Evolutionary conservation across 108 stramenopile genomes (phyloP), one percentile per base, ranked within the genome.

Genomic region (Mediolabrus comicus): DNA sequence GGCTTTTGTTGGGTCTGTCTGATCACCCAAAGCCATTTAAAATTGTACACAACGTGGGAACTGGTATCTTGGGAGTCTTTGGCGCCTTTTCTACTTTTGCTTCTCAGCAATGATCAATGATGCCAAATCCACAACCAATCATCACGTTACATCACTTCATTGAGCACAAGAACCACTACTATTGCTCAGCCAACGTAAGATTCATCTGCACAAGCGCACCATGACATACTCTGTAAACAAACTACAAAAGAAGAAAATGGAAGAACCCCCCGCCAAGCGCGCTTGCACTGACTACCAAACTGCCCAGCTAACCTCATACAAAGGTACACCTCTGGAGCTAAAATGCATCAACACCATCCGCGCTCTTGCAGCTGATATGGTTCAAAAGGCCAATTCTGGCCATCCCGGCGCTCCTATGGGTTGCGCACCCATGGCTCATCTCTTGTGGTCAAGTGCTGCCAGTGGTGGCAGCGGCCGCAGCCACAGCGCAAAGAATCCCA

Each of bases 321-420:
- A 86, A 52, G 81, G 85, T 17, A 34, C 72, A 35, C 81, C 68
- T n/a, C 72, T 90, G 62, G 89, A 95, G 70, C 72, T 84, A 28
- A 84, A 88, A 75, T 97, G 94, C 78, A 69, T 98, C 85, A 96
- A 99, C 84, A 95, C 95, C 53, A 92, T 99, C 74, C 97, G 97
- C 54, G 86, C 91, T 35, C 89, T 97, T 33, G 80, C 86, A 19
- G 95, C 91, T 12, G 98, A 99, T 80, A 92, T 95, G 84, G 95
- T 96, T 29, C 81, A 97, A 77, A 79, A 85, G 28, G 97, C 98
- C 69, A 94, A 96, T 72, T 87, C 86, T 25, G 98, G 98, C 2
- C 98, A 99, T 81, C 98, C 98, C 14, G 98, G 98, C 36, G 97
- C 97, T 55, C 98, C 98, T 62, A 97, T 99, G 97, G 97, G 98